Base-by-base conservation (phyloP, 176 grass and related monocot genomes). In the Poa annua region DNA sequence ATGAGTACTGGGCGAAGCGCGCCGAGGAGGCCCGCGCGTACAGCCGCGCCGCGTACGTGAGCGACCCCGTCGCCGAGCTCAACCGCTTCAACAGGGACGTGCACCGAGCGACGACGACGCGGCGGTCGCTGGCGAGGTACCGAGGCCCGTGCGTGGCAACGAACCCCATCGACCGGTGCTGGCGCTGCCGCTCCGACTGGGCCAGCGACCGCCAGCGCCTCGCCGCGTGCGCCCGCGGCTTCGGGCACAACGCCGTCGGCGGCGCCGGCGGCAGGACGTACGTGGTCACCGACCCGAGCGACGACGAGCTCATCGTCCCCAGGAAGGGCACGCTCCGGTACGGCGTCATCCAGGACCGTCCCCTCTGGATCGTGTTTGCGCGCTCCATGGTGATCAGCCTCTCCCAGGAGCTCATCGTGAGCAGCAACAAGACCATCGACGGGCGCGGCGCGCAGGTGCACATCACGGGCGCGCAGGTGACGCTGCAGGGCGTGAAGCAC, bases 141-240 rank as follows among this genome's bases (percentile, higher is more conserved):
- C 44, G 4, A 0, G 74, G 89, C 3, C 74, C 79, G 11, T 94
- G 94, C 83, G 3, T 36, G 51, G 92, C 89, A n/a, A 97, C 92
- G 2, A 97, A 94, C 63, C 89, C 89, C 0, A 94, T 97, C 76
- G 92, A 97, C 76, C 73, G 56, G 16, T 97, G 92, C 78, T 97
- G 94, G 94, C 51, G 94, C 3, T 94, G 94, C 86, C 79, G 77
- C 22, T n/a, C 6, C 26, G 69, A 91, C 71, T 94, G 94, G 94
- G 87, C 82, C 6, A 36, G 0, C 0, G 3, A 90, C 41, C 89
- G 89, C 13, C 92, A 97, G 83, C 80, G 74, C 1, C 86, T 97
- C 3, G 90, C 90, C 2, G 24, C 1, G 16, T 92, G 92, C 48
- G 81, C 74, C 0, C 68, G 73, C 24, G 94, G 94, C 7, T 92